Evolutionary conservation across 805 yeast genomes (phyloP).

Genomic region (Candida bentonensis): DNA sequence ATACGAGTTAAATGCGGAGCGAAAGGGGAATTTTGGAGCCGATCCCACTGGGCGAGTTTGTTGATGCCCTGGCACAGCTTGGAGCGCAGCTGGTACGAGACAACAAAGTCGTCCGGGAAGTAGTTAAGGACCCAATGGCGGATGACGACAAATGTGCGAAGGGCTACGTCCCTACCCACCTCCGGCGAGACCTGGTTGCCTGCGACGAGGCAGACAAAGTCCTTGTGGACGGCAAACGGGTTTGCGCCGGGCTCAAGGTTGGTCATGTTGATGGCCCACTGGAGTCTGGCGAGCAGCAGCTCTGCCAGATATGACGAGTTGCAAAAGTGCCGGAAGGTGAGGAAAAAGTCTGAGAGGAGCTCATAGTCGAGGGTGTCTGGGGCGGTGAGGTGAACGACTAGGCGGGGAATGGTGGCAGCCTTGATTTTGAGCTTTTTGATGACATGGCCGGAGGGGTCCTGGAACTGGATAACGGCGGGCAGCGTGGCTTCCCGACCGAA

Average conservation of each 20-base stretch:
- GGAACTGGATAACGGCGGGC: neutral
- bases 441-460: neutral
- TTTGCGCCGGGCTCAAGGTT: conserved; percentile 16
- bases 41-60: conserved; percentile 17
- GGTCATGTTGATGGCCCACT: conserved; percentile 49
- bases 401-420: conserved; percentile 15
- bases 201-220: conserved; percentile 2
- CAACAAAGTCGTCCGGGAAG: conserved; percentile 70
- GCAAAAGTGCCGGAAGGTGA: conserved; percentile 64
- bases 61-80: conserved; percentile 27
- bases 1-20: conserved; percentile 20
- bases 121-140: conserved; percentile 87
- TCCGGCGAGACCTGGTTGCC: conserved; percentile 16
- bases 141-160: conserved; percentile 73
- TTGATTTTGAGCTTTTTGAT: conserved; percentile 1
- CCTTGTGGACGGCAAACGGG: conserved; percentile 18
- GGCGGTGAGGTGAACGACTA: conserved; percentile 36
- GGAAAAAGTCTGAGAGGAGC: conserved; percentile 70
- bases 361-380: conserved; percentile 67
- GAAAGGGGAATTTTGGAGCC: conserved; percentile 10
- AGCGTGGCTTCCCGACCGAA: neutral
- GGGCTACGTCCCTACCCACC: conserved; percentile 50
- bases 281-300: conserved; percentile 47
- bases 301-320: conserved; percentile 44
- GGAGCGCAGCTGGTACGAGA: conserved; percentile 33